phyloP scores from a whole-genome alignment of 306 rosid genomes.

The Cotoneaster glaucophyllus region DNA sequence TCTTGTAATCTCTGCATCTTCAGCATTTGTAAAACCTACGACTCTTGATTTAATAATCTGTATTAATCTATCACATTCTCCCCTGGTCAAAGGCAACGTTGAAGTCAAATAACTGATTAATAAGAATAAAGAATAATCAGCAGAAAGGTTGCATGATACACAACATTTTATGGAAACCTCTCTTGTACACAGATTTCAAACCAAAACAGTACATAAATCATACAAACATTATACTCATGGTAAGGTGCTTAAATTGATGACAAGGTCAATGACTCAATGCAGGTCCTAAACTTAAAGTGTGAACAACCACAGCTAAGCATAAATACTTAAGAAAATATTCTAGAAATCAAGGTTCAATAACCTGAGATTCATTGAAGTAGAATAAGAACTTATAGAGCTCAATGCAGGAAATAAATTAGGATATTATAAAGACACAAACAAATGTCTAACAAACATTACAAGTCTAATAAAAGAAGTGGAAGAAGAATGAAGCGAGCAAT shows the following conservation, averaged over 20 bases:
- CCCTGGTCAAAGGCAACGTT: conserved; percentile 58
- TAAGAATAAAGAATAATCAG: conserved; percentile 7
- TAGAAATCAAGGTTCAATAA: neutral
- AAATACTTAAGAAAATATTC: neutral
- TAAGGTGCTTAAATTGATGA: neutral
- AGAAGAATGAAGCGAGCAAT: neutral
- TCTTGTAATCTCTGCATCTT: conserved; percentile 34
- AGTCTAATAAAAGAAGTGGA: neutral
- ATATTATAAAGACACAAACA: neutral
- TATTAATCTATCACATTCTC: conserved; percentile 61
- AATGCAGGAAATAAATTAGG: neutral
- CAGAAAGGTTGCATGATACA: neutral
- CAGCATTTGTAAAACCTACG: conserved; percentile 37
- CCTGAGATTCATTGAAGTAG: neutral
- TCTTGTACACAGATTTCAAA: neutral
- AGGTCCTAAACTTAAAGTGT: neutral
- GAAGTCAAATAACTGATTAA: conserved; percentile 9
- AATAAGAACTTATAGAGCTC: neutral
- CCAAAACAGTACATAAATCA: neutral
- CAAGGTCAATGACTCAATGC: neutral
- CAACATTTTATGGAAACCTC: neutral
- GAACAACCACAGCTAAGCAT: neutral
- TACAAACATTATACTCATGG: neutral
- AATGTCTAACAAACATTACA: neutral
- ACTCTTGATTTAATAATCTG: conserved; percentile 76